These are phyloP conservation scores for Citrullus amarus DNA, from an alignment of 306 rosid genomes.

Conservation along the genomic window DNA sequence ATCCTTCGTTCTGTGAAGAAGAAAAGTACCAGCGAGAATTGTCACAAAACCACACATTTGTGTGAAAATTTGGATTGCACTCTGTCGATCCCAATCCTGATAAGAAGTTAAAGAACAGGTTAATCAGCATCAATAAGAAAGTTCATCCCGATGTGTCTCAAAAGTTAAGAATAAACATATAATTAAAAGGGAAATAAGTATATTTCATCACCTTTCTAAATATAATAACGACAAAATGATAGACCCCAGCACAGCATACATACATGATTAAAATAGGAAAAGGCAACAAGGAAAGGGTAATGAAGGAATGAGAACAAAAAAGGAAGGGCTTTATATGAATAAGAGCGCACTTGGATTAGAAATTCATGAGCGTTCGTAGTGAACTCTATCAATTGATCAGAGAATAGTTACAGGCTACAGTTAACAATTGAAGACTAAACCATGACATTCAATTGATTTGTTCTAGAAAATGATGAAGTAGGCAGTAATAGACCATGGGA, in stretches of 20 bases:
- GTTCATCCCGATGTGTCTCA: background rate
- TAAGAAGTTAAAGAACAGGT: background rate
- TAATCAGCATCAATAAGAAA: background rate
- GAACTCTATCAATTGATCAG: background rate
- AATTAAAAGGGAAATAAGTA: background rate
- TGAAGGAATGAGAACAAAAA: background rate
- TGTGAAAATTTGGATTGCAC: constrained; percentile 7
- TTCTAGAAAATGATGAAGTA: too few relatives aligned
- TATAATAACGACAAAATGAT: background rate
- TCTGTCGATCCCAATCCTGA: constrained; percentile 11
- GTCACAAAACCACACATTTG: constrained; percentile 13
- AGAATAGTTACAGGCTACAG: background rate
- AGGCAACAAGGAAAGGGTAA: background rate
- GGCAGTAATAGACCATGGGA: background rate
- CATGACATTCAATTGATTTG: too few relatives aligned
- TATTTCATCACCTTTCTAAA: background rate
- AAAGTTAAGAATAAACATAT: background rate
- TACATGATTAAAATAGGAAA: background rate
- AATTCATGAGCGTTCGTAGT: background rate
- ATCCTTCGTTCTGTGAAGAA: constrained; percentile 12
- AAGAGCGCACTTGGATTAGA: background rate
- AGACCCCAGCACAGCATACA: background rate
- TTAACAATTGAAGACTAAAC: too few relatives aligned
- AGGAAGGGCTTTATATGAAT: background rate
- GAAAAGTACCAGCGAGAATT: constrained; percentile 9